Conservation (phyloP, 768 basidiomycete species). For the Xerocomellus dryophilus region DNA sequence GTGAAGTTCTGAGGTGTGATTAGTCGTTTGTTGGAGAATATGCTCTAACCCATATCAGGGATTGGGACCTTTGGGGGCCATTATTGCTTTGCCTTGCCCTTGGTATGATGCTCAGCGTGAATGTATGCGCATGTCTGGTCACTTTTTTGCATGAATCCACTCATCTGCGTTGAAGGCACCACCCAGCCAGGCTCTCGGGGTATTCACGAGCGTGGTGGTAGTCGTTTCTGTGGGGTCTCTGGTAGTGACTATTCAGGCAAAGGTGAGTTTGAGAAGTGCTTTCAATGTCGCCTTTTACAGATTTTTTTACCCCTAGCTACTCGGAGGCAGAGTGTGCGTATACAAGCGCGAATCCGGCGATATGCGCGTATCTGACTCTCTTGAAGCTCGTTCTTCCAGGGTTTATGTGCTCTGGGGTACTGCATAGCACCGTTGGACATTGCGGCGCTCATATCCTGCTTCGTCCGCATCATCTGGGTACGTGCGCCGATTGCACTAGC, state of each 20-base stretch:
- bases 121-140: constrained; percentile 45
- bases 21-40: not conserved
- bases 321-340: constrained; percentile 79
- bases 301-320: constrained; percentile 45
- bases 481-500: constrained; percentile 81
- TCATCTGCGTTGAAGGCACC: constrained; percentile 61
- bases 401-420: constrained; percentile 90
- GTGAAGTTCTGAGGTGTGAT: constrained; percentile 76
- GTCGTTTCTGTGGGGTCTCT: constrained; percentile 89
- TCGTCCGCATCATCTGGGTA: constrained; percentile 82
- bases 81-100: constrained; percentile 77
- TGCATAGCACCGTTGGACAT: constrained; percentile 92
- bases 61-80: constrained; percentile 99
- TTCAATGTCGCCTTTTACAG: not conserved
- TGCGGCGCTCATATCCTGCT: constrained; percentile 83
- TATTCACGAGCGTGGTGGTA: constrained; percentile 93
- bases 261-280: constrained; percentile 45
- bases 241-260: constrained; percentile 93
- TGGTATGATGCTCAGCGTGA: constrained; percentile 81
- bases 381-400: constrained; percentile 89
- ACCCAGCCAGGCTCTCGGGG: constrained; percentile 72
- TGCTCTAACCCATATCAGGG: constrained; percentile 44
- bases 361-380: not conserved
- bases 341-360: not conserved
- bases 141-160: not conserved